Base-by-base conservation (phyloP, 345 rosid species). In the Corymbia maculata region DNA sequence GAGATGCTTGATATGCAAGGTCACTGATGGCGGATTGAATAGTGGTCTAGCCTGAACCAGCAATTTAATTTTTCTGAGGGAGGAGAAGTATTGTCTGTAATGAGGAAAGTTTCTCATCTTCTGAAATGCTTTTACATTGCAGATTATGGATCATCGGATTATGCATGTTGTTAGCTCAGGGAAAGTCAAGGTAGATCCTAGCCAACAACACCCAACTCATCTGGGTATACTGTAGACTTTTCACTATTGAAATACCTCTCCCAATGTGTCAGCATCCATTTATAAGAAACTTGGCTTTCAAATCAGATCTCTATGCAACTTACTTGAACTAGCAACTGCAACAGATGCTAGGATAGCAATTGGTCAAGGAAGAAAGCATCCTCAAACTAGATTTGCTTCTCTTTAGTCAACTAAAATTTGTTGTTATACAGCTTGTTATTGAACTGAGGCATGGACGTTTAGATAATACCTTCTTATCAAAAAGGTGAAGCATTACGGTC, bases 1-100 rank as follows among this genome's bases (percentile, higher is more conserved):
- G 98, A 97, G 94, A 95, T 94, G 95, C 95, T 97, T 50, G 97
- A 93, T 85, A 95, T 97, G 97, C 98, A 97, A 90, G 98, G 98
- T 57, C 88, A 88, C 89, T 93, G 91, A 85, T 51, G 22, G 75
- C 44, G 70, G 82, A 52, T 52, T 50, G 86, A 36, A 70, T 36
- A 70, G 82, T 21, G 44, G 47, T 36, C 82, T 70, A 17, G 24
- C 82, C 82, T 70, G 47, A 9, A 70, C 47, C 82, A 9, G 82
- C 36, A 85, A 16, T 53, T 44, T 17, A 49, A 51, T 19, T 55
- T 85, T 85, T 51, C 86, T 52, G 61, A 52, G 86, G 42, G 86
- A 85, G 85, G 15, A 1, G 2, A 4, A 16, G 32, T 13, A 49
- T n/a, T 49, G 52, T 16, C 86, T 19, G 4, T 13, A 68, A 84